phyloP scores from a whole-genome alignment of 163 green algal genomes.

The Scenedesmus sp. region DNA sequence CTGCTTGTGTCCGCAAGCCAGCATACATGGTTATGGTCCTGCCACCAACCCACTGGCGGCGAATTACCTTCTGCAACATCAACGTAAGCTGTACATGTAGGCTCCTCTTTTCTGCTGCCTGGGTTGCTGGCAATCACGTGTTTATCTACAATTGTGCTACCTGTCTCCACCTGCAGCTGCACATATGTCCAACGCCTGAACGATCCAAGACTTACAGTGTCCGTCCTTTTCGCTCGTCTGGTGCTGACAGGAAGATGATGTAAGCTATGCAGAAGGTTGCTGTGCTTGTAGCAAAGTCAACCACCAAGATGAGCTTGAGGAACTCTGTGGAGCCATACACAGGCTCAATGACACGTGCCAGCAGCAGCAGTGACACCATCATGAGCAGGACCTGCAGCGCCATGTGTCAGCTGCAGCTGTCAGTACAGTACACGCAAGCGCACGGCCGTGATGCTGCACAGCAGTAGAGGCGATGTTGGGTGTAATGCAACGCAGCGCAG shows the following conservation, averaged over 20 bases:
- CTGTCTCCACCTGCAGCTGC: neutral
- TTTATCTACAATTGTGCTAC: no score
- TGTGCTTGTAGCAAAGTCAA: conserved; percentile 62
- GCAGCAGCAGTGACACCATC: conserved; percentile 67
- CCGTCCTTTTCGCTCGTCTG: conserved; percentile 17
- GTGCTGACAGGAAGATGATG: conserved; percentile 67
- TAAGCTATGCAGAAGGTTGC: conserved; percentile 75
- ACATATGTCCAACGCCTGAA: neutral
- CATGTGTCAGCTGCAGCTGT: neutral
- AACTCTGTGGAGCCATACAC: conserved; percentile 82
- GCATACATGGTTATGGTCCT: neutral
- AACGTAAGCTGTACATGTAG: no score
- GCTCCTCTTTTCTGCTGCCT: no score
- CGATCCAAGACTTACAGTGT: conserved; percentile 64
- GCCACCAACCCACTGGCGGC: no score
- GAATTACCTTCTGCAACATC: no score
- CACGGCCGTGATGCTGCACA: neutral
- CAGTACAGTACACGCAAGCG: neutral
- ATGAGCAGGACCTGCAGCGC: conserved; percentile 69
- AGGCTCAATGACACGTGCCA: conserved; percentile 81
- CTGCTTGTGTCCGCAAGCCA: neutral
- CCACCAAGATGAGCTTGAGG: conserved; percentile 77
- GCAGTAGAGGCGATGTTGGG: no score
- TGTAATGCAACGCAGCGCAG: neutral
- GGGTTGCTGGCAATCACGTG: no score